phyloP scores from a whole-genome alignment of 2,329 filamentous ascomycete genomes.

The Phoma sp. region DNA sequence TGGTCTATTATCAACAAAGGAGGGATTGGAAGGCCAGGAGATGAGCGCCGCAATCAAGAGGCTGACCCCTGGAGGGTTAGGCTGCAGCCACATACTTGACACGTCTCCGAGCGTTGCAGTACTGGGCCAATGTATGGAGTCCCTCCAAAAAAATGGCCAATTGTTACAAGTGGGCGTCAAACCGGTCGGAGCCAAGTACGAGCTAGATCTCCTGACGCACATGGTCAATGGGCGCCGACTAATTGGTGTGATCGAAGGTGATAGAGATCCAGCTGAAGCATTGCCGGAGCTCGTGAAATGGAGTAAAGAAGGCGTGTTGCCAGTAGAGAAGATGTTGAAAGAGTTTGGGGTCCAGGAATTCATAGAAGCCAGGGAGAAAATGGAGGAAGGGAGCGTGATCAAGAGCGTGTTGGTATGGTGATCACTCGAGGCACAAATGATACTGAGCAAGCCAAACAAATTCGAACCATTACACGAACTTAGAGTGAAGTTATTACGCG shows the following conservation, averaged over 20 bases:
- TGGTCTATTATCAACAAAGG: slow-evolving; percentile 15
- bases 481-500: too few species aligned
- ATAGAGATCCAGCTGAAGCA: slow-evolving; percentile 21
- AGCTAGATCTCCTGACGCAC: slow-evolving; percentile 21
- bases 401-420: slow-evolving; percentile 23
- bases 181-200: slow-evolving; percentile 24
- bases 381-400: slow-evolving; percentile 23
- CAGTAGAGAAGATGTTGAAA: slow-evolving; percentile 22
- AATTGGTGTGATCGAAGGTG: slow-evolving; percentile 23
- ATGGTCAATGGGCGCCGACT: slow-evolving; percentile 22
- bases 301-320: slow-evolving; percentile 16
- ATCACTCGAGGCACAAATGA: background rate
- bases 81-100: slow-evolving; percentile 21
- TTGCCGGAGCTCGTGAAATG: slow-evolving; percentile 23
- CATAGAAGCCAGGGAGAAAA: slow-evolving; percentile 18
- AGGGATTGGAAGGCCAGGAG: slow-evolving; percentile 17
- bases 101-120: slow-evolving; percentile 19
- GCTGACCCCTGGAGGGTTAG: slow-evolving; percentile 21
- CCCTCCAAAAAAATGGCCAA: slow-evolving; percentile 22
- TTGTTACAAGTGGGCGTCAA: slow-evolving; percentile 24
- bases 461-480: too few species aligned
- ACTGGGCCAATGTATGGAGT: slow-evolving; percentile 22
- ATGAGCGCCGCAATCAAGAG: slow-evolving; percentile 47
- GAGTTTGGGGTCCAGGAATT: slow-evolving; percentile 18
- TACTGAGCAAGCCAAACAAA: too few species aligned